Evolutionary conservation across 495 filamentous ascomycete species (phyloP), one percentile per base, ranked within the genome.

Genomic region (Aspergillus baeticus): DNA sequence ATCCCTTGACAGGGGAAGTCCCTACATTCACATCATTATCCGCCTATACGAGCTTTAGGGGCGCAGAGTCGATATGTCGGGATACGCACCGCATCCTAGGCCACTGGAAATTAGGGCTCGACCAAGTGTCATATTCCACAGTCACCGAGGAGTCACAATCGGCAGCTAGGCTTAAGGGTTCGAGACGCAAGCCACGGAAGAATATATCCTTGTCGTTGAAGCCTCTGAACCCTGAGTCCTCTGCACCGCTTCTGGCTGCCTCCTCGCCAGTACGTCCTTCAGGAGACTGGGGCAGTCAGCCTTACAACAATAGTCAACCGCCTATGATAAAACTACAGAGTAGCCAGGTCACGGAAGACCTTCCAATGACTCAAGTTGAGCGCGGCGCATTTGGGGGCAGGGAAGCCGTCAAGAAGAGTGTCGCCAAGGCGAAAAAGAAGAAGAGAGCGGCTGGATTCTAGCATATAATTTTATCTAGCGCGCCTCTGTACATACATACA

Each of bases 311-410:
- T 13, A 39, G 51, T 18, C 55, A 60, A 36, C 51, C 59, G 10
- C 59, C 62, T 0, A 50, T 37, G 6, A 18, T 63, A 15, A 54
- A 57, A 39, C 41, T 70, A 38, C 59, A 59, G 23, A 77, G 72
- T 54, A 80, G 77, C 54, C 77, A 80, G 43, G 50, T 60, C 10
- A 65, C 60, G 26, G 59, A 69, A 11, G 66, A 64, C 14, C 56
- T 65, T 33, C 70, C 63, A n/a, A 73, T 73, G 73, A 78, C 70
- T n/a, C 75, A 78, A 56, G 60, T 66, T 18, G 74, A 80, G 45
- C 69, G 71, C 26, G 77, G 77, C 5, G 51, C 55, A 17, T 76
- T 75, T 46, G 72, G 74, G 22, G 58, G 72, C 46, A 68, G 75
- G 23, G 64, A 70, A 50, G 58, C 55, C 18, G 60, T 38, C 34